Base-by-base conservation (phyloP, 2,329 filamentous ascomycete species). In the Teratosphaeria gauchensis region DNA sequence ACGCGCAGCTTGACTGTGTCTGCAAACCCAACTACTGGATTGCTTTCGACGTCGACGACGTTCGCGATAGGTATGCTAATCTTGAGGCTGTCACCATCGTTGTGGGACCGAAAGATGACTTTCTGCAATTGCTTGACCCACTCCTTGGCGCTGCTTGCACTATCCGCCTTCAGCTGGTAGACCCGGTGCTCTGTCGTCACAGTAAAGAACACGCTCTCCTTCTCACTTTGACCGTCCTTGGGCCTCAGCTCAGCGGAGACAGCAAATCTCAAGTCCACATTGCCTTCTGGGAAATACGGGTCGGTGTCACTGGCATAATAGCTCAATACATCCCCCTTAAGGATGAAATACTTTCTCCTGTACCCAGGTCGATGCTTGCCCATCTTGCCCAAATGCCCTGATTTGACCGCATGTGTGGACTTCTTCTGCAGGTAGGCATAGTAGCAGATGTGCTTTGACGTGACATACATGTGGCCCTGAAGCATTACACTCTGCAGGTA, bases 341-440 rank as follows among this genome's bases (percentile, higher is more conserved):
- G 77, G 4, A 88, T 84, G 71, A 96, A 96, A 90, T 92, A 97
- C 73, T 92, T 96, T 48, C 92, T 85, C 68, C 86, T 88, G 74
- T 91, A 97, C 64, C 87, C 88, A 53, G 89, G 89, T 70, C 92
- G 96, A 53, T 90, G 87, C 68, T 88, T 89, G 59, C 94, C 92
- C 60, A 88, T 89, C 75, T 97, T 97, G 58, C 84, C 85, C 1
- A 99, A 78, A 69, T 92, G 90, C 1, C 94, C 92, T 1, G 91
- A 92, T 74, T 96, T 97, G 64, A 86, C 83, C 19, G 88, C 82
- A 57, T 86, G 81, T 65, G 89, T 84, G 56, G 88, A 84, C 79
- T 94, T 96, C 78, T 92, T 95, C 6, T 91, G 91, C n/a, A 97
- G 81, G 71, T 96, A 96, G 46, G 94, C 91, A 71, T 96, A 97